Conservation (phyloP, 2,329 filamentous ascomycete species). For the Taxawa tesnikishii region DNA sequence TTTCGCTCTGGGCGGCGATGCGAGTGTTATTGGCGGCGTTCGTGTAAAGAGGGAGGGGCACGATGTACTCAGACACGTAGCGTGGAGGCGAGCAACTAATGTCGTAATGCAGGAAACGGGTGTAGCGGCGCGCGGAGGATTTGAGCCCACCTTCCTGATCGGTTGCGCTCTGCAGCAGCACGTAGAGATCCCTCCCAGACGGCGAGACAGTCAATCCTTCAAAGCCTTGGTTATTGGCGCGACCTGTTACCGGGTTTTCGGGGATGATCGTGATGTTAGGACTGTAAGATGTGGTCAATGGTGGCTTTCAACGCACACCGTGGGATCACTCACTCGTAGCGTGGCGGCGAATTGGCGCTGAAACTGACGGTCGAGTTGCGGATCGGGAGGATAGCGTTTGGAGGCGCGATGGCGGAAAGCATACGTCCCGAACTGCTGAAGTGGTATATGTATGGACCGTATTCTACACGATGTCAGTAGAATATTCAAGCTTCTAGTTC, state of each 20-base stretch:
- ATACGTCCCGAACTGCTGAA: slow-evolving; percentile 48
- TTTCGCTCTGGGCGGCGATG: slow-evolving; percentile 56
- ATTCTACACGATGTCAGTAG: slow-evolving; percentile 57
- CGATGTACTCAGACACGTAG: slow-evolving; percentile 51
- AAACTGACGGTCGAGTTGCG: slow-evolving; percentile 51
- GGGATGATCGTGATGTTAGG: slow-evolving; percentile 37
- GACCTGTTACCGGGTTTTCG: slow-evolving; percentile 46
- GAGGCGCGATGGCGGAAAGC: slow-evolving; percentile 51
- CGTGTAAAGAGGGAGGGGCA: slow-evolving; percentile 48
- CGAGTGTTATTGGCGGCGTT: slow-evolving; percentile 37
- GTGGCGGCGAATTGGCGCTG: slow-evolving; percentile 50
- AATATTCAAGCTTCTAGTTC: no score
- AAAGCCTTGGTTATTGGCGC: slow-evolving; percentile 64
- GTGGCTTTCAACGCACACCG: no score
- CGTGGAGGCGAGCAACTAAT: slow-evolving; percentile 29
- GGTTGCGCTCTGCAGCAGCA: slow-evolving; percentile 53
- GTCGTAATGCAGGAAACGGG: slow-evolving; percentile 53
- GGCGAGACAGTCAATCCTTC: slow-evolving; percentile 54
- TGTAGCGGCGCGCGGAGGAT: slow-evolving; percentile 42
- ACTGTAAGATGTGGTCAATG: no score
- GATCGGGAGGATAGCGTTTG: slow-evolving; percentile 50
- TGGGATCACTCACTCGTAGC: no score
- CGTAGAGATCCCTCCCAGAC: slow-evolving; percentile 52
- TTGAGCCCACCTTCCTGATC: slow-evolving; percentile 49
- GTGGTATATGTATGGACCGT: slow-evolving; percentile 58